These are phyloP conservation scores for Botryotinia narcissicola DNA, from an alignment of 2,329 filamentous ascomycete genomes.

Conservation along the genomic window DNA sequence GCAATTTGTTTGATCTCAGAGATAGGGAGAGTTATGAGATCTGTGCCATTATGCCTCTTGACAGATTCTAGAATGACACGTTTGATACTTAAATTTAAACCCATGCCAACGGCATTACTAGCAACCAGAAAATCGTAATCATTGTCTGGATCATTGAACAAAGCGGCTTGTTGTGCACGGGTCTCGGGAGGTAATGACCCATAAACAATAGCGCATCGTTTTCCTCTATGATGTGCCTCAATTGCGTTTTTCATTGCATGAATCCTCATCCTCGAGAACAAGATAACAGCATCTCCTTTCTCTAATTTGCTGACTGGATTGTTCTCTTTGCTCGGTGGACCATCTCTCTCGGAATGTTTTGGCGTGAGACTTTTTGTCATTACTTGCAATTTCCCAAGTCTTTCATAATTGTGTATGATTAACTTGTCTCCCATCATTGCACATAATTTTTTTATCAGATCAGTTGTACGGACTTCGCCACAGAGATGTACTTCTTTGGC, in stretches of 20 bases:
- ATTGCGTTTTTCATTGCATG: conserved; percentile 77
- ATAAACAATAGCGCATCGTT: conserved; percentile 88
- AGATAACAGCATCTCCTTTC: conserved; percentile 88
- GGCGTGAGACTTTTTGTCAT: conserved; percentile 50
- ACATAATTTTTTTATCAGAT: conserved; percentile 74
- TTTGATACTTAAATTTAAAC: conserved; percentile 87
- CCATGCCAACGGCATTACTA: conserved; percentile 97
- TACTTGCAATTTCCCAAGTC: conserved; percentile 73
- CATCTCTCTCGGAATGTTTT: neutral
- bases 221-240: conserved; percentile 66
- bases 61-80: conserved; percentile 83
- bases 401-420: conserved; percentile 76
- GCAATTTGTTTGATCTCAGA: conserved; percentile 94
- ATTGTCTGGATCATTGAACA: conserved; percentile 95
- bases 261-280: conserved; percentile 79
- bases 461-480: conserved; percentile 80
- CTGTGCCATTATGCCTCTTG: conserved; percentile 67
- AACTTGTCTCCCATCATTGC: conserved; percentile 78
- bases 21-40: conserved; percentile 55
- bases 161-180: conserved; percentile 79
- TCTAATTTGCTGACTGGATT: conserved; percentile 34
- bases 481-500: conserved; percentile 91
- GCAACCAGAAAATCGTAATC: conserved; percentile 94
- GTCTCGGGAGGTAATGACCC: conserved; percentile 90
- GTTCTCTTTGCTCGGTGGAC: conserved; percentile 43